Conservation (phyloP, 2,329 filamentous ascomycete genomes). For the Calonectria honghensis region DNA sequence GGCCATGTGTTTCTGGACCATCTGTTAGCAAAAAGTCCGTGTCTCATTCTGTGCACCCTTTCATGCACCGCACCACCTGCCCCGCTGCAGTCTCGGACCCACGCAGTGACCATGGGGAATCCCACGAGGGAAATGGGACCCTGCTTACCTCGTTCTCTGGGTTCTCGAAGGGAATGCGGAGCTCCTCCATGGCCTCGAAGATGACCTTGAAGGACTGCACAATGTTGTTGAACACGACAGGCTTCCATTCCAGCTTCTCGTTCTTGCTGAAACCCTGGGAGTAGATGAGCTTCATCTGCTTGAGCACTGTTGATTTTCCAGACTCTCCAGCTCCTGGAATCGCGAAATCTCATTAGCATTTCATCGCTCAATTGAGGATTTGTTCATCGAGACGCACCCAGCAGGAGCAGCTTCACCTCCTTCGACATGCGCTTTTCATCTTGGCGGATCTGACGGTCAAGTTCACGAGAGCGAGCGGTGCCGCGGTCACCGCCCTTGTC, state of each 20-base stretch:
- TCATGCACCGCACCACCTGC: slow-evolving; percentile 21
- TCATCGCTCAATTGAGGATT: background rate
- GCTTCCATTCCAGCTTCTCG: slow-evolving; percentile 94
- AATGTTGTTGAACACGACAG: slow-evolving; percentile 96
- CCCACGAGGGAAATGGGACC: slow-evolving; percentile 23
- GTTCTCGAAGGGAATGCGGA: slow-evolving; percentile 86
- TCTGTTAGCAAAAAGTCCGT: slow-evolving; percentile 60
- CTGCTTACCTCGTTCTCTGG: slow-evolving; percentile 84
- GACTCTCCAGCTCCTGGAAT: slow-evolving; percentile 88
- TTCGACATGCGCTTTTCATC: slow-evolving; percentile 91
- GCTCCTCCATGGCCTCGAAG: slow-evolving; percentile 91
- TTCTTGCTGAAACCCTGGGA: slow-evolving; percentile 91
- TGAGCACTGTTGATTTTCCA: slow-evolving; percentile 95
- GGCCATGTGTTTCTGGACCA: slow-evolving; percentile 82
- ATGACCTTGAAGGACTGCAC: slow-evolving; percentile 94
- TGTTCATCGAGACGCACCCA: slow-evolving; percentile 75
- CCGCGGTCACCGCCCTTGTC: slow-evolving; percentile 68
- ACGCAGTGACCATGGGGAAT: slow-evolving; percentile 19
- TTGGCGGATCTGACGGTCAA: slow-evolving; percentile 88
- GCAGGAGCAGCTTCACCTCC: slow-evolving; percentile 94
- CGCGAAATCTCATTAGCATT: slow-evolving; percentile 44
- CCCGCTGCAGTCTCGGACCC: slow-evolving; percentile 20
- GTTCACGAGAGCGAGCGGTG: slow-evolving; percentile 79
- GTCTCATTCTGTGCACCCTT: slow-evolving; percentile 45
- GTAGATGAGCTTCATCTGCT: slow-evolving; percentile 99